These are phyloP conservation scores for Dipodascus geniculatus DNA, from an alignment of 805 yeast species.

Conservation along the genomic window DNA sequence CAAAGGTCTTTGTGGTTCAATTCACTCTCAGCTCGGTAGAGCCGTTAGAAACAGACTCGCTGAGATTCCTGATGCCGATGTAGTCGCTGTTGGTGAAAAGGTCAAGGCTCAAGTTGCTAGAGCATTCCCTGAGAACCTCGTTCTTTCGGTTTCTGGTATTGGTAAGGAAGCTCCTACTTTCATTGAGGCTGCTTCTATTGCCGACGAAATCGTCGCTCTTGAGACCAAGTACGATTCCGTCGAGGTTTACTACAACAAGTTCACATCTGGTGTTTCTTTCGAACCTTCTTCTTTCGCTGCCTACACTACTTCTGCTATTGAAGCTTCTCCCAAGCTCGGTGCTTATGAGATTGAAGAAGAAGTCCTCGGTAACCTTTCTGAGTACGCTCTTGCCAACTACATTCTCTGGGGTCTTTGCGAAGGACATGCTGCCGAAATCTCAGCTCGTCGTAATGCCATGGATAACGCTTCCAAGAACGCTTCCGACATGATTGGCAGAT, in stretches of 20 bases:
- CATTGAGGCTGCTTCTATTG: constrained; percentile 75
- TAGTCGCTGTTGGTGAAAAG: constrained; percentile 91
- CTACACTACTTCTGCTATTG: constrained; percentile 60
- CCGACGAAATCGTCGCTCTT: constrained; percentile 65
- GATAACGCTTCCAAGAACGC: constrained; percentile 99
- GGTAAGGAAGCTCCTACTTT: constrained; percentile 97
- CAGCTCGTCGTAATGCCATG: constrained; percentile 99
- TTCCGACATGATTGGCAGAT: constrained; percentile 94
- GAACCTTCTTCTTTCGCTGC: constrained; percentile 67
- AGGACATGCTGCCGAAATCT: constrained; percentile 95
- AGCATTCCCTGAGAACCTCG: constrained; percentile 58
- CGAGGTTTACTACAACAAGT: constrained; percentile 79
- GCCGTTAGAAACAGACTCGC: constrained; percentile 60
- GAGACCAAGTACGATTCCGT: constrained; percentile 53
- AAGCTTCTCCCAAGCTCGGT: constrained; percentile 73
- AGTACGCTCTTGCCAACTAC: constrained; percentile 83
- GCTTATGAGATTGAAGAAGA: constrained; percentile 70
- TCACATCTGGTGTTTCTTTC: constrained; percentile 77
- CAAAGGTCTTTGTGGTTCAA: constrained; percentile 98
- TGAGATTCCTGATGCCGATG: constrained; percentile 56
- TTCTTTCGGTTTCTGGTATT: constrained; percentile 74
- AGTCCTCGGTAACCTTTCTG: constrained; percentile 41
- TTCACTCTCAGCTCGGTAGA: constrained; percentile 91
- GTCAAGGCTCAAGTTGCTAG: constrained; percentile 79
- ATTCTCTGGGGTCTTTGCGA: constrained; percentile 88